Base-by-base conservation (phyloP, 306 rosid genomes). In the Canavalia ensiformis region DNA sequence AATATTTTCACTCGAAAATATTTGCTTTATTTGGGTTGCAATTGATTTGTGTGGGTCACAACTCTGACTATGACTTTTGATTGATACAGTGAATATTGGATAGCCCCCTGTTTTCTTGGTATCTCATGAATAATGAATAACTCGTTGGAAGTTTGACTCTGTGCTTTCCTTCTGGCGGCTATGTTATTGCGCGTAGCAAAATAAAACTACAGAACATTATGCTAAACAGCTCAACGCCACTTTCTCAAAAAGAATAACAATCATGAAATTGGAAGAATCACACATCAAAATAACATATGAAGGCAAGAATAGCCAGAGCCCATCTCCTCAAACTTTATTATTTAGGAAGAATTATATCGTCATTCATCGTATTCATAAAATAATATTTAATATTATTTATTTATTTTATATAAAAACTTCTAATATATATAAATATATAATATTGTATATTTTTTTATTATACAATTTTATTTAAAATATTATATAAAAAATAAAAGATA, bases 1-100 rank as follows among this genome's bases (percentile, higher is more conserved):
- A 76, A 63, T 51, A 58, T 49, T 33, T 49, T 68, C 7, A 44
- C 28, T 59, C 2, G 64, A 45, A 25, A 46, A 41, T 18, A 18
- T 68, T 6, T 11, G 34, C n/a, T 25, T n/a, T 70, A 18, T 18
- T 18, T 18, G 37, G 68, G 57, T 68, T 55, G 70, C 5, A 42
- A 37, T 33, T 50, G 82, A 18, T 18, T 30, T 69, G 60, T 52
- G 1, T 52, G 50, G 74, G 51, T 81, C 72, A 76, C 72, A 82
- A 68, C 57, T 75, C 8, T 82, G 85, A 82, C 81, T 49, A 1
- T 67, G 78, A 63, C 64, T 30, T 70, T 72, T 72, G 73, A 11
- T 44, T 59, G 1, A 7, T 4, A 11, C 8, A 33, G 7, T 45
- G 68, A 33, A 41, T n/a, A 41, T 18, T 63, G 12, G 52, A 18